Base-by-base conservation (phyloP, 192 early-diverging fungal species). In the Bifiguratus adelaidae region DNA sequence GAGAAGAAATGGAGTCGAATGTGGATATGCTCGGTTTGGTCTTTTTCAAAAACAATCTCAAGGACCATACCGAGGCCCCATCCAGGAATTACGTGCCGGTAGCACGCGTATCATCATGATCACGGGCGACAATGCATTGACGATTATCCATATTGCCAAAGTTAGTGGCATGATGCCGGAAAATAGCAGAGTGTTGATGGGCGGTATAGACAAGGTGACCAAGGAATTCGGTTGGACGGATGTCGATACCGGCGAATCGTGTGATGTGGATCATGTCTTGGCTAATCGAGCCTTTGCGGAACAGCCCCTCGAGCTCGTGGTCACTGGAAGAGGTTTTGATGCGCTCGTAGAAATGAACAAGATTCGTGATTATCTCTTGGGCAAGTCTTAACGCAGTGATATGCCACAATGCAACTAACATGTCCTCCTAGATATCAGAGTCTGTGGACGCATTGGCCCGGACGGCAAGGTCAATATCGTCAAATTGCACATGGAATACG, bases 51-150 rank as follows among this genome's bases (percentile, higher is more conserved):
- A 82, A 82, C 52, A 53, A 63, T 28, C 48, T 82, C 11, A 82
- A 81, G 53, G 52, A 37, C 6, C 73, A 81, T 44, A 81, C 78
- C 9, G 50, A 16, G 62, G 63, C 8, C 71, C 74, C 7, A 56
- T 82, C 7, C 30, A 40, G 16, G 56, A 75, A 24, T 58, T 82
- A 21, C 47, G 72, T 25, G 48, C 64, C 19, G 80, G 76, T 5
- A 65, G 55, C 18, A 64, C 60, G n/a, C 55, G 80, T 5, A 68
- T 62, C 1, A 68, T 82, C 28, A 82, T 82, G 78, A 70, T 82
- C 30, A 81, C 80, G 6, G 80, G 80, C 15, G 80, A 82, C 58
- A 75, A 78, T 43, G 69, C 61, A 1, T 43, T 66, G 22, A 82
- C 80, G 9, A 76, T 60, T 20, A 47, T 74, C 1, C 73, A 61